phyloP scores from a whole-genome alignment of 257 asterid genomes.

The Fraxinus quadrangulata region DNA sequence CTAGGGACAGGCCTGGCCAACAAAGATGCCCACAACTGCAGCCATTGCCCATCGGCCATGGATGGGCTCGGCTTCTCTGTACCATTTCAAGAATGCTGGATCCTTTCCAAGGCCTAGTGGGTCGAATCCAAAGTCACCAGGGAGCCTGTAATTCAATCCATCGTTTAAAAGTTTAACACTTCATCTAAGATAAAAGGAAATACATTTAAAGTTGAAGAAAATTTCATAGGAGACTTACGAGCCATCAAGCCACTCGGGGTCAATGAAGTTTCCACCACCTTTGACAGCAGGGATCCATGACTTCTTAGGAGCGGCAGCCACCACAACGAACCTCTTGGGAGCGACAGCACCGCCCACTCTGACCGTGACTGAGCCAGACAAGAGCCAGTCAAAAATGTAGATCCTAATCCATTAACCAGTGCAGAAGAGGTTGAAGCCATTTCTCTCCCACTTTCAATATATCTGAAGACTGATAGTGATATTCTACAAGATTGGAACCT shows the following conservation, averaged over 20 bases:
- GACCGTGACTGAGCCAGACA: slow-evolving; percentile 45
- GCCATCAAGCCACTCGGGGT: slow-evolving; percentile 99
- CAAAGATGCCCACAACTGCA: slow-evolving; percentile 86
- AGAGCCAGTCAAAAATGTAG: slow-evolving; percentile 72
- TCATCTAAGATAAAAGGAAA: background rate
- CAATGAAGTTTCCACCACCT: slow-evolving; percentile 68
- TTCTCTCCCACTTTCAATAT: background rate
- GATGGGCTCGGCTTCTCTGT: slow-evolving; percentile 96
- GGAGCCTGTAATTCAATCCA: slow-evolving; percentile 53
- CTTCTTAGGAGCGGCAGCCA: slow-evolving; percentile 75
- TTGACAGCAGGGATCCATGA: slow-evolving; percentile 88
- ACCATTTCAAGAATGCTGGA: slow-evolving; percentile 95
- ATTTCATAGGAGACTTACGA: slow-evolving; percentile 55
- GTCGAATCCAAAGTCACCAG: slow-evolving; percentile 94
- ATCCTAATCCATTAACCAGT: slow-evolving; percentile 69
- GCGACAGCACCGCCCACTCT: slow-evolving; percentile 35
- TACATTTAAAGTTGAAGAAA: background rate
- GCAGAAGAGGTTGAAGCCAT: slow-evolving; percentile 98
- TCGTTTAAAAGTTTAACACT: slow-evolving; percentile 1
- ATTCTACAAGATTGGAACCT: background rate
- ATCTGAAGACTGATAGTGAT: background rate
- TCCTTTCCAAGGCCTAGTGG: slow-evolving; percentile 95
- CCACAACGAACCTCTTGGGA: slow-evolving; percentile 58
- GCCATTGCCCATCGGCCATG: slow-evolving; percentile 98
- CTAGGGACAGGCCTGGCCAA: slow-evolving; percentile 94